Evolutionary conservation across 306 rosid genomes (phyloP).

Genomic region (Acacia acuminata): DNA sequence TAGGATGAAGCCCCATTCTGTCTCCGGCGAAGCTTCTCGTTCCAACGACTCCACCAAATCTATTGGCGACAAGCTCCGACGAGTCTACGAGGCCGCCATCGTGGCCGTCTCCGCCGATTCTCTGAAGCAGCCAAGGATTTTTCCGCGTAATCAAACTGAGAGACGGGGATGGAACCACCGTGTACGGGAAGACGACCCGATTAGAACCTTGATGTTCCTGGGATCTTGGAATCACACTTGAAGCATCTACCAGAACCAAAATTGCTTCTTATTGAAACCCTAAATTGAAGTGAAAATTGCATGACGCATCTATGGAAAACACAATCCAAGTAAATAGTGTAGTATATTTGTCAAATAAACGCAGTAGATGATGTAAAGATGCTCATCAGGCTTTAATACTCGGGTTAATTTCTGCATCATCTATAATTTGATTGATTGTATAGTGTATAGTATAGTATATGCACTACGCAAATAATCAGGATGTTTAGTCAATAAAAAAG

Average conservation of each 20-base stretch:
- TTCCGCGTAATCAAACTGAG: conserved; percentile 8
- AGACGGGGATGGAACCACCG: conserved; percentile 33
- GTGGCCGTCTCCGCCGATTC: neutral
- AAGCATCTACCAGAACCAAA: neutral
- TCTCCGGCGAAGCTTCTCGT: conserved; percentile 32
- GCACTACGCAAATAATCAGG: neutral
- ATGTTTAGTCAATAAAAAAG: neutral
- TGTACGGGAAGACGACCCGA: conserved; percentile 33
- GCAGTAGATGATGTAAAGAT: neutral
- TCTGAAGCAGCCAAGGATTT: conserved; percentile 27
- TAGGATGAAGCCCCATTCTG: conserved; percentile 40
- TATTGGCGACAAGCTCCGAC: conserved; percentile 35
- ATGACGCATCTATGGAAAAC: neutral
- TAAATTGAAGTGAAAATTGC: neutral
- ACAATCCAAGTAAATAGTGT: neutral
- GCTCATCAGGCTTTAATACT: neutral
- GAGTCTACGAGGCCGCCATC: conserved; percentile 10
- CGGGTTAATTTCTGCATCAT: neutral
- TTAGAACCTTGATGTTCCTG: conserved; percentile 53
- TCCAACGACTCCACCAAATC: conserved; percentile 21
- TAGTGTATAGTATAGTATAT: neutral
- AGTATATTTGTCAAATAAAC: neutral
- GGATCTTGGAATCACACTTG: conserved; percentile 43
- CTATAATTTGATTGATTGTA: neutral
- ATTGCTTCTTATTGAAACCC: neutral